Conservation (phyloP, 306 rosid genomes). For the Vigna reflexopilosa region DNA sequence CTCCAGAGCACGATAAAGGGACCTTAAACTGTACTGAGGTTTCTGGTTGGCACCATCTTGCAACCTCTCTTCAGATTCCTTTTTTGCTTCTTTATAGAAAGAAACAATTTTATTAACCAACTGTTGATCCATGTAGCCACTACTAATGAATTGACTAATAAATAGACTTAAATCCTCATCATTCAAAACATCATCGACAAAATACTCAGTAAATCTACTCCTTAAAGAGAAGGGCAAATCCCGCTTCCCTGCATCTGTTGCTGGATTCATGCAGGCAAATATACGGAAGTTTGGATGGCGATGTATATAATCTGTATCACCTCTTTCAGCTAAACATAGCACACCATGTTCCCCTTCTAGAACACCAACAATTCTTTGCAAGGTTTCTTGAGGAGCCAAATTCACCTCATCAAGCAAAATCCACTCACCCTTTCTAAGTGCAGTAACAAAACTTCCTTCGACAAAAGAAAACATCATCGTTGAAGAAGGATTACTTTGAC, state of each 20-base stretch:
- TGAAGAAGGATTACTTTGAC: slow-evolving; percentile 59
- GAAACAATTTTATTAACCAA: slow-evolving; percentile 59
- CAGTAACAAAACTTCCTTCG: slow-evolving; percentile 92
- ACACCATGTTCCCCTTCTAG: slow-evolving; percentile 88
- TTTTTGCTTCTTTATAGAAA: slow-evolving; percentile 80
- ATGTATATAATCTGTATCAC: slow-evolving; percentile 74
- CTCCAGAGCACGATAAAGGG: slow-evolving; percentile 91
- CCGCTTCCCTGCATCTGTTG: slow-evolving; percentile 98
- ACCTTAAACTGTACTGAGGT: slow-evolving; percentile 95
- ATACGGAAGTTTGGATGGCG: slow-evolving; percentile 89
- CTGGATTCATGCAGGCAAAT: slow-evolving; percentile 99
- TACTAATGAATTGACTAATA: slow-evolving; percentile 59
- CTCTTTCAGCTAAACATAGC: slow-evolving; percentile 92
- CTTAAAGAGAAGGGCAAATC: slow-evolving; percentile 84
- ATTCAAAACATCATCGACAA: slow-evolving; percentile 85
- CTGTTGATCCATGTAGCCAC: slow-evolving; percentile 45
- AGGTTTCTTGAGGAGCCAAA: slow-evolving; percentile 95
- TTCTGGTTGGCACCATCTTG: slow-evolving; percentile 96
- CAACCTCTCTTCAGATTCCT: slow-evolving; percentile 79
- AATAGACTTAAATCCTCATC: slow-evolving; percentile 77
- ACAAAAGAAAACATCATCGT: slow-evolving; percentile 92
- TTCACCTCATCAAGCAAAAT: slow-evolving; percentile 98
- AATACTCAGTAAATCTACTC: slow-evolving; percentile 93
- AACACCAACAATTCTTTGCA: slow-evolving; percentile 91
- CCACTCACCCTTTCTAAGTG: slow-evolving; percentile 91